Evolutionary conservation across 306 rosid genomes (phyloP).

Genomic region (Rosa multiflora): DNA sequence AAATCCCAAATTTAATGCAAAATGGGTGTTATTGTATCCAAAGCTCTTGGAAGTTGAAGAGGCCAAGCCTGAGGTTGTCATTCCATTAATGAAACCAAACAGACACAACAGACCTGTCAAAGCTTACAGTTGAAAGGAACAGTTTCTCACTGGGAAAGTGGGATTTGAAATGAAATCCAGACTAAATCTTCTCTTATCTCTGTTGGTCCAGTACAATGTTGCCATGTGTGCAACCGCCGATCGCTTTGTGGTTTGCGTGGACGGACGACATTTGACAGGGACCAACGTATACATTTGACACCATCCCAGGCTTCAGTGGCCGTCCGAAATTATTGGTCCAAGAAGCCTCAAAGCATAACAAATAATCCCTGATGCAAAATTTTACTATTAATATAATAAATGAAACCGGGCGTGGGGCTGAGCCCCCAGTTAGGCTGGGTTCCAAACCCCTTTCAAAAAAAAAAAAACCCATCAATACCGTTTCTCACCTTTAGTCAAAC

Average conservation of each 20-base stretch:
- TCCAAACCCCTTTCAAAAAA: no score
- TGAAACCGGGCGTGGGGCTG: no score
- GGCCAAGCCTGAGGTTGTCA: background rate
- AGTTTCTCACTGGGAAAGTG: background rate
- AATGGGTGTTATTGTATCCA: background rate
- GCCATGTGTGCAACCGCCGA: conserved; percentile 22
- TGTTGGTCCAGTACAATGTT: conserved; percentile 19
- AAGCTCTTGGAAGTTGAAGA: background rate
- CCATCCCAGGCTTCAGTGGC: background rate
- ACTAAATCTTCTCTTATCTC: conserved; percentile 32
- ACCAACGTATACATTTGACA: background rate
- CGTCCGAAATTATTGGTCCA: background rate
- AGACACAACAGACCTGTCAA: background rate
- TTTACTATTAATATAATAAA: no score
- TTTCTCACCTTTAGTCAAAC: no score
- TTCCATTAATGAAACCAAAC: background rate
- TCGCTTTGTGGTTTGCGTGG: background rate
- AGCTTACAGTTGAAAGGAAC: background rate
- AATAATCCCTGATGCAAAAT: no score
- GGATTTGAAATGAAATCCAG: conserved; percentile 15
- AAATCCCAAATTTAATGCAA: background rate
- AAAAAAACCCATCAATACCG: no score
- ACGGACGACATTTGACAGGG: background rate
- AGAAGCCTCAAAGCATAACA: background rate
- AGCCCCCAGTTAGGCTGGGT: no score